These are phyloP conservation scores for Paxillus ammoniavirescens DNA, from an alignment of 768 basidiomycete species.

Conservation along the genomic window DNA sequence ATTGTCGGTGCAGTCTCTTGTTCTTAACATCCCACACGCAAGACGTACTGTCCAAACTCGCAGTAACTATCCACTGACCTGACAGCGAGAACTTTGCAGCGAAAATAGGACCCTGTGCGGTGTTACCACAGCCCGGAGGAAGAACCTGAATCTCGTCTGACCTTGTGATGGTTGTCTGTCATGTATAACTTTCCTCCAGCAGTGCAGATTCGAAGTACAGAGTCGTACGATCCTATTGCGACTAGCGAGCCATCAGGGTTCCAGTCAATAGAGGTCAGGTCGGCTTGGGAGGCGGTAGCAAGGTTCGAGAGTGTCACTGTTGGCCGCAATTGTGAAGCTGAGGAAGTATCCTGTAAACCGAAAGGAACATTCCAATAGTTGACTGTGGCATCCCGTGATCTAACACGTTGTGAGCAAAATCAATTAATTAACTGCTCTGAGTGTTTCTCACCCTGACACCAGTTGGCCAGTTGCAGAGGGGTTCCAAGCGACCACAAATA, in stretches of 20 bases:
- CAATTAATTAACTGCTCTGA: neutral
- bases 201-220: slow-evolving; percentile 66
- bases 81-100: slow-evolving; percentile 72
- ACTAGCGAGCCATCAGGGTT: slow-evolving; percentile 68
- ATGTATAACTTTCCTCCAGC: slow-evolving; percentile 61
- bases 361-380: slow-evolving; percentile 69
- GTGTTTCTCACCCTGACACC: slow-evolving; percentile 63
- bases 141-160: slow-evolving; percentile 29
- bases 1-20: slow-evolving; percentile 61
- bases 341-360: slow-evolving; percentile 23
- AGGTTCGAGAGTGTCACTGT: slow-evolving; percentile 49
- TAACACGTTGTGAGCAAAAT: slow-evolving; percentile 23
- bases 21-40: slow-evolving; percentile 77
- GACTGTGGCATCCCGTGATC: slow-evolving; percentile 75
- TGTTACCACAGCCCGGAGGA: slow-evolving; percentile 16
- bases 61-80: slow-evolving; percentile 71
- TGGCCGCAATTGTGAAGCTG: slow-evolving; percentile 28
- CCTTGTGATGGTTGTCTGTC: slow-evolving; percentile 62
- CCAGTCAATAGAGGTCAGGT: slow-evolving; percentile 80
- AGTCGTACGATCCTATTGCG: slow-evolving; percentile 78
- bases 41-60: slow-evolving; percentile 73
- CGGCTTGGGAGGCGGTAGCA: slow-evolving; percentile 46
- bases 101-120: slow-evolving; percentile 73
- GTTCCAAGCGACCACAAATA: slow-evolving; percentile 82
- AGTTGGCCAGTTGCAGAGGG: slow-evolving; percentile 57